Percentiles rank a stretch among this genome's conserved stretches.
Evolutionary conservation across 2,329 filamentous ascomycete species (phyloP).

Genomic region (Rhinocladiella mackenziei): DNA sequence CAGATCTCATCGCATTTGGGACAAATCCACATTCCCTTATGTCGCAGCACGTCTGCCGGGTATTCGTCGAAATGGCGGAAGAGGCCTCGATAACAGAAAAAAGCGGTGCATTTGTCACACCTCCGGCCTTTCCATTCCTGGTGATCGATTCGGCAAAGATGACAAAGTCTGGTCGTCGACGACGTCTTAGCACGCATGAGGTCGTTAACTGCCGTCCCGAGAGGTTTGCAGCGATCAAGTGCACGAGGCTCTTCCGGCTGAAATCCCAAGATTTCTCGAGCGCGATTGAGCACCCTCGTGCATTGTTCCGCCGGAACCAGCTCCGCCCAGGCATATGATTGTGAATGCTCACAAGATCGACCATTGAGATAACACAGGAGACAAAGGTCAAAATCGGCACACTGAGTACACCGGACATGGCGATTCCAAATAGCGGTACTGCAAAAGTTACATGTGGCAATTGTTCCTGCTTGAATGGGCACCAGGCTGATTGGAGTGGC

Average conservation of each 20-base stretch:
- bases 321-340: slow-evolving; percentile 36
- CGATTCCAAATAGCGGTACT: slow-evolving; percentile 39
- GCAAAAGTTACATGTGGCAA: slow-evolving; percentile 38
- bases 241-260: slow-evolving; percentile 28
- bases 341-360: slow-evolving; percentile 36
- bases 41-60: slow-evolving; percentile 33
- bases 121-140: slow-evolving; percentile 36
- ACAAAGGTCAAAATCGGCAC: slow-evolving; percentile 38
- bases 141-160: slow-evolving; percentile 37
- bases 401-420: slow-evolving; percentile 37
- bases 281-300: slow-evolving; percentile 29
- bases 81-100: slow-evolving; percentile 38
- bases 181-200: slow-evolving; percentile 32
- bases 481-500: slow-evolving; percentile 31
- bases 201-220: slow-evolving; percentile 34
- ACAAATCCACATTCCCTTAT: slow-evolving; percentile 33
- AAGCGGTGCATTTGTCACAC: slow-evolving; percentile 35
- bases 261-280: slow-evolving; percentile 30
- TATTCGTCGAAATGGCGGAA: slow-evolving; percentile 38
- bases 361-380: slow-evolving; percentile 36
- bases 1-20: slow-evolving; percentile 36
- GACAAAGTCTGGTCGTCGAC: slow-evolving; percentile 31
- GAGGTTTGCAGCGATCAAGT: slow-evolving; percentile 27
- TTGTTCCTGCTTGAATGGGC: slow-evolving; percentile 33
- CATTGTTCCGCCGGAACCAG: slow-evolving; percentile 33